Evolutionary conservation across 164 flowering plant species (phyloP).

Genomic region (Nelumbo lutea): DNA sequence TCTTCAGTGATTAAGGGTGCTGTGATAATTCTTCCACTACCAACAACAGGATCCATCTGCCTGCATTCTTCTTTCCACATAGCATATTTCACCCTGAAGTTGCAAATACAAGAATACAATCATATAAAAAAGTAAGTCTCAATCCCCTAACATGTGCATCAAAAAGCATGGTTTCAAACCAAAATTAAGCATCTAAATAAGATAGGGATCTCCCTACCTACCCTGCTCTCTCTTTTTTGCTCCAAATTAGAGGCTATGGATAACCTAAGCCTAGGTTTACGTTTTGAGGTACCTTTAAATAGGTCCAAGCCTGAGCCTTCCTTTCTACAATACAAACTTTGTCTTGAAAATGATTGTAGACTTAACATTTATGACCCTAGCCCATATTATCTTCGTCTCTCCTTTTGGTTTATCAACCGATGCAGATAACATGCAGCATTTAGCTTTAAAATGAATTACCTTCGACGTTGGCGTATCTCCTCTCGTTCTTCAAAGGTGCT

Average conservation of each 20-base stretch:
- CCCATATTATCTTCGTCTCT: not conserved
- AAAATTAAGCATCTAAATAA: not conserved
- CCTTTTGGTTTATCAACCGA: not conserved
- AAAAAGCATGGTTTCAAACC: not conserved
- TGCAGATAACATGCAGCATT: not conserved
- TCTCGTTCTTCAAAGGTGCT: constrained; percentile 86
- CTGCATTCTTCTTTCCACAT: constrained; percentile 74
- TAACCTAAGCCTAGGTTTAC: too few species aligned
- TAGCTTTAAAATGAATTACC: constrained; percentile 38
- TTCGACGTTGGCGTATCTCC: constrained; percentile 54
- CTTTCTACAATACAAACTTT: too few species aligned
- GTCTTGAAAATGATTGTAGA: too few species aligned
- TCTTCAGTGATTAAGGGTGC: constrained; percentile 87
- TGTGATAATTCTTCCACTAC: constrained; percentile 88
- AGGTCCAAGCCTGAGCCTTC: too few species aligned
- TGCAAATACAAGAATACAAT: constrained; percentile 4
- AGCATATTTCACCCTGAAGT: constrained; percentile 66
- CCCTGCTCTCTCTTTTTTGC: not conserved
- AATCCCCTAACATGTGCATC: not conserved
- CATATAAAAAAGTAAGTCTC: not conserved
- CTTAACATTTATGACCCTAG: not conserved
- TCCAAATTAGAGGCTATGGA: too few species aligned
- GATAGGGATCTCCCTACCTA: not conserved
- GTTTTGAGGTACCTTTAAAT: too few species aligned
- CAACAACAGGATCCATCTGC: constrained; percentile 74